Evolutionary conservation across 805 yeast genomes (phyloP).

Genomic region (Metschnikowia peoriensis): DNA sequence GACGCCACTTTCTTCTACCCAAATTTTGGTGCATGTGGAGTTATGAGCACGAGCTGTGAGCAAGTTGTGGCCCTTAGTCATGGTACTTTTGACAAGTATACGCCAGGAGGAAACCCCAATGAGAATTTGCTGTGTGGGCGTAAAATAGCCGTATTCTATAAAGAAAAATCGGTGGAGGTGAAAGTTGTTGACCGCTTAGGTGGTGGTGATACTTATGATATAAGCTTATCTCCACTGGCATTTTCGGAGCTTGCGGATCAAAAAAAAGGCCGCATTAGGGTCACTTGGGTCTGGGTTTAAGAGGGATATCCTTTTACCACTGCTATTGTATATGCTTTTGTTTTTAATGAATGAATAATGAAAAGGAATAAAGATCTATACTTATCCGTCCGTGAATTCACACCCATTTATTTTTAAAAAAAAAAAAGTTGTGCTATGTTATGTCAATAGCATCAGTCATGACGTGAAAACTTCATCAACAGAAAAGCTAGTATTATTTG

Average conservation of each 20-base stretch:
- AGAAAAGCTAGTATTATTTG: too few species aligned
- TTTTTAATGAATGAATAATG: background rate
- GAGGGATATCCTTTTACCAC: background rate
- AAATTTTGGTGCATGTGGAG: conserved; percentile 56
- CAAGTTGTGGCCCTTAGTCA: conserved; percentile 52
- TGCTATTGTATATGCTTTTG: background rate
- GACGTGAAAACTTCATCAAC: too few species aligned
- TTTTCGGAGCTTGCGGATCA: conserved; percentile 50
- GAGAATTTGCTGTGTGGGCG: conserved; percentile 53
- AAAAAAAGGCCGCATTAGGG: conserved; percentile 52
- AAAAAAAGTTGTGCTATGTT: too few species aligned
- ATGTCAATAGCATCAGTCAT: too few species aligned
- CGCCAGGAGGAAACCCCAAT: conserved; percentile 37
- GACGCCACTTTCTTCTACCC: conserved; percentile 51
- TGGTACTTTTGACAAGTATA: conserved; percentile 35
- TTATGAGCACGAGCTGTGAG: conserved; percentile 42
- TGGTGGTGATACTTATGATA: conserved; percentile 49
- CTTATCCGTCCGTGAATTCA: too few species aligned
- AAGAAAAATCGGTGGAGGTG: conserved; percentile 53
- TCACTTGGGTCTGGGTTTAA: conserved; percentile 46
- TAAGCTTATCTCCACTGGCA: conserved; percentile 62
- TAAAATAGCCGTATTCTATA: conserved; percentile 44
- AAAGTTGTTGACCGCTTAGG: conserved; percentile 58
- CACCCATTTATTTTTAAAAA: too few species aligned
- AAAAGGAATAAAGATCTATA: too few species aligned